Percentiles rank a stretch among this genome's conserved stretches.
Conservation (phyloP, 2,329 filamentous ascomycete species). For the Hypoxylon rubiginosum region DNA sequence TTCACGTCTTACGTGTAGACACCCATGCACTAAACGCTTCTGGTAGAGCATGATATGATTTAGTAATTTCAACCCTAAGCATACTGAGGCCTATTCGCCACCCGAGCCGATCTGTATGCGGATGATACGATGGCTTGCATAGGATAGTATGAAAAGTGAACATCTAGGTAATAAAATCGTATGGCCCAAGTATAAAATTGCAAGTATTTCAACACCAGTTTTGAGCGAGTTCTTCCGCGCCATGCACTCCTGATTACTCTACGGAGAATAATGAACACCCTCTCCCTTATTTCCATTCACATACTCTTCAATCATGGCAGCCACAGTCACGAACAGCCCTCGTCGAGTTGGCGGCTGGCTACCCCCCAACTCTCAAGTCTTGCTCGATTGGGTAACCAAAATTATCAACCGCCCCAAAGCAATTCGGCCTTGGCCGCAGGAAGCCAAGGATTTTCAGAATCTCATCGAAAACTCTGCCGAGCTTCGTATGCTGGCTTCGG, state of each 20-base stretch:
- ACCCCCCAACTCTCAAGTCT: neutral
- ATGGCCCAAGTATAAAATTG: neutral
- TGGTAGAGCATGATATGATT: no score
- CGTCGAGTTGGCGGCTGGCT: slow-evolving; percentile 6
- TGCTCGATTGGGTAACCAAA: slow-evolving; percentile 8
- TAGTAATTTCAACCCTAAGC: no score
- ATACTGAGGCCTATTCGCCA: neutral
- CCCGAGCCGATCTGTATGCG: neutral
- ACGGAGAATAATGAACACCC: no score
- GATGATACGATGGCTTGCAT: neutral
- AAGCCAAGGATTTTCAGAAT: neutral
- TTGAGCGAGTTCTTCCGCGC: neutral
- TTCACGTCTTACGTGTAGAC: neutral
- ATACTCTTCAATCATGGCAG: neutral
- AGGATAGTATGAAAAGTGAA: neutral
- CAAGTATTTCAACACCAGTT: no score
- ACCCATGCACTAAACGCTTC: neutral
- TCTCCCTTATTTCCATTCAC: no score
- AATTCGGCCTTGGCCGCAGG: neutral
- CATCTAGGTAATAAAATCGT: neutral
- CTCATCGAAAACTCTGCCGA: slow-evolving; percentile 3
- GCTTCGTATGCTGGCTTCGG: slow-evolving; percentile 25
- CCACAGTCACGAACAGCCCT: neutral
- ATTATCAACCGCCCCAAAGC: neutral
- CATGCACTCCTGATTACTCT: neutral